phyloP scores from a whole-genome alignment of 164 flowering plant species.

The Brasenia schreberi region DNA sequence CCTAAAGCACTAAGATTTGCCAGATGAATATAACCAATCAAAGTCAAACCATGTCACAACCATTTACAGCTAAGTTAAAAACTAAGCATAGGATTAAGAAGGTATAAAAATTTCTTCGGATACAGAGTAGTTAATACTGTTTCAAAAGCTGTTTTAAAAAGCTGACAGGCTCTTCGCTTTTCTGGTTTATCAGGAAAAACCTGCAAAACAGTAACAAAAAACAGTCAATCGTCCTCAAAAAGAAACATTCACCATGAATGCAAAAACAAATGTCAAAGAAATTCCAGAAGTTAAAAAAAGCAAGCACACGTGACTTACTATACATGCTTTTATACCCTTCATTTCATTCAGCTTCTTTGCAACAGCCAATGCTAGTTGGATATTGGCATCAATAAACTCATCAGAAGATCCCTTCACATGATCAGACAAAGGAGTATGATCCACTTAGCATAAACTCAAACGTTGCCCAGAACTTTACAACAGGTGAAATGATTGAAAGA shows the following conservation, averaged over 20 bases:
- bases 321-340: slow-evolving; percentile 55
- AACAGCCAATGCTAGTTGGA: slow-evolving; percentile 76
- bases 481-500: background rate
- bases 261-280: background rate
- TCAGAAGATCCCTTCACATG: slow-evolving; percentile 95
- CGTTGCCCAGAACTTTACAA: background rate
- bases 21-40: too few relatives aligned
- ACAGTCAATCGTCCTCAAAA: background rate
- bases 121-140: slow-evolving; percentile 28
- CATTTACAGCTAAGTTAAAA: too few relatives aligned
- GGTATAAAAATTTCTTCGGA: too few relatives aligned
- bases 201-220: slow-evolving; percentile 20
- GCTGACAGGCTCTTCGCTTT: slow-evolving; percentile 67
- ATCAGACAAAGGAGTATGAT: slow-evolving; percentile 25
- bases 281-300: background rate
- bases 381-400: slow-evolving; percentile 89
- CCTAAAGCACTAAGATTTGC: too few relatives aligned
- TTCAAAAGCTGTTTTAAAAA: slow-evolving; percentile 74
- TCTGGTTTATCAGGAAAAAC: slow-evolving; percentile 96
- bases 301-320: slow-evolving; percentile 34
- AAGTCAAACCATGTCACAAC: too few relatives aligned
- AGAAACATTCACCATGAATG: background rate
- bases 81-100: background rate
- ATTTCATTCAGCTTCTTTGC: slow-evolving; percentile 60
- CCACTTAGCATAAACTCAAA: slow-evolving; percentile 2